These are phyloP conservation scores for Podila clonocystis DNA, from an alignment of 192 early-diverging fungal species.

Conservation along the genomic window DNA sequence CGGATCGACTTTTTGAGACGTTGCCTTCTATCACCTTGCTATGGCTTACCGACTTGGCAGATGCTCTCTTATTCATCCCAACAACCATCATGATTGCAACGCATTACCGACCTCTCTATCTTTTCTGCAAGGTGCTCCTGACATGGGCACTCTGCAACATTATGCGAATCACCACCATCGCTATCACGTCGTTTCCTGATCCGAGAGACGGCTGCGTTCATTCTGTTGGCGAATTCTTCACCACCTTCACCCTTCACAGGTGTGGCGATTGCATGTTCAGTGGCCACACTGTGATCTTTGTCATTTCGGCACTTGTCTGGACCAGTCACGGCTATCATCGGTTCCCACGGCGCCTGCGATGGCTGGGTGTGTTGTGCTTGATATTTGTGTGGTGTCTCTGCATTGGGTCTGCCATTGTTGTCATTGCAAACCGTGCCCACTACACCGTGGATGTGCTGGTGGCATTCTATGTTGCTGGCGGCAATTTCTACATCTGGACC, in stretches of 20 bases:
- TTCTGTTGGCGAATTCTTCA: conserved; percentile 64
- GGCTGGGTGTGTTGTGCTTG: conserved; percentile 51
- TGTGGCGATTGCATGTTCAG: conserved; percentile 78
- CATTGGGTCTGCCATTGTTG: conserved; percentile 67
- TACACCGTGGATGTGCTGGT: conserved; percentile 71
- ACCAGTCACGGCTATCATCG: conserved; percentile 61
- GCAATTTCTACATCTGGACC: conserved; percentile 58
- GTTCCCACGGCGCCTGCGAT: conserved; percentile 25
- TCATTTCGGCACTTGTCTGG: conserved; percentile 69
- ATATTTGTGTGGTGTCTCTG: conserved; percentile 58
- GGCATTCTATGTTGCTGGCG: conserved; percentile 65
- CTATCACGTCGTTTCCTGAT: conserved; percentile 72
- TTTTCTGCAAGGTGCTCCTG: conserved; percentile 61
- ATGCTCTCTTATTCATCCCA: conserved; percentile 62
- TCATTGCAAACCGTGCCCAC: conserved; percentile 72
- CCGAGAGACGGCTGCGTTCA: conserved; percentile 68
- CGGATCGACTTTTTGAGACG: conserved; percentile 66
- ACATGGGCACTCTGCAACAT: conserved; percentile 65
- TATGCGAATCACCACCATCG: conserved; percentile 69
- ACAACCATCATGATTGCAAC: conserved; percentile 58
- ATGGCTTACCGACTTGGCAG: conserved; percentile 72
- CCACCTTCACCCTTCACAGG: conserved; percentile 64
- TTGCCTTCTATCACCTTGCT: conserved; percentile 61
- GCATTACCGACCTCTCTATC: conserved; percentile 65
- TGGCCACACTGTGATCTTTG: conserved; percentile 73